Evolutionary conservation across 148 eudicot species (phyloP), one percentile per base, ranked within the genome.

Genomic region (Silene conica): DNA sequence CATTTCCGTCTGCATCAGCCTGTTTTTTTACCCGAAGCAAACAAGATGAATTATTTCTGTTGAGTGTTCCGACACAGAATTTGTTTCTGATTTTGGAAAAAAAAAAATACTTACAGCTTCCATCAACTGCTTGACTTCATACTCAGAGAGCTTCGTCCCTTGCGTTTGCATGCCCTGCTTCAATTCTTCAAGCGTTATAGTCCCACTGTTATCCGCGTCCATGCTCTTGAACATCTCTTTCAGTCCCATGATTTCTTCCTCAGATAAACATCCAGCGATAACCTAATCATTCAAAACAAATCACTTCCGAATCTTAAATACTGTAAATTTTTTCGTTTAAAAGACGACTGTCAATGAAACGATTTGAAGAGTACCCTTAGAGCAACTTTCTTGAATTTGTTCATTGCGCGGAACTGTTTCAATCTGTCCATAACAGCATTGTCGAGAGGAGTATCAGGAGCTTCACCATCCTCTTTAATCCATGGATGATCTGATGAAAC

Each of bases 1-100:
- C 99, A 63, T 96, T 96, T 71, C 99, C 99, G 81, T 96, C 99
- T 56, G 94, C 90, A 87, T 96, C 97, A 20, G 99, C 97, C 99
- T 96, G 80, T 72, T 52, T n/a, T 46, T 28, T 19, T 14, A 26
- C 20, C 38, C 89, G 20, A 31, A 31, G 25, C 3, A 12, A 11
- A 71, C 19, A 71, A 19, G 3, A 43, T 18, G 46, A 31, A 54
- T 18, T 21, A 18, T 10, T 25, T 13, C 3, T 50, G 25, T 6
- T 22, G 15, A 43, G 1, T 41, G 18, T 26, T 63, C 4, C 71
- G 16, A 16, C 2, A 25, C 19, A 20, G 3, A 48, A 9, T 38
- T 18, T 55, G 22, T 34, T 55, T 9, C n/a, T 12, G 41, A 8
- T n/a, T 16, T 45, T 9, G 16, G 70, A 21, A 65, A 5, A 18